These are phyloP conservation scores for Aureobasidium uvarum DNA, from an alignment of 2,329 filamentous ascomycete genomes.

Conservation along the genomic window DNA sequence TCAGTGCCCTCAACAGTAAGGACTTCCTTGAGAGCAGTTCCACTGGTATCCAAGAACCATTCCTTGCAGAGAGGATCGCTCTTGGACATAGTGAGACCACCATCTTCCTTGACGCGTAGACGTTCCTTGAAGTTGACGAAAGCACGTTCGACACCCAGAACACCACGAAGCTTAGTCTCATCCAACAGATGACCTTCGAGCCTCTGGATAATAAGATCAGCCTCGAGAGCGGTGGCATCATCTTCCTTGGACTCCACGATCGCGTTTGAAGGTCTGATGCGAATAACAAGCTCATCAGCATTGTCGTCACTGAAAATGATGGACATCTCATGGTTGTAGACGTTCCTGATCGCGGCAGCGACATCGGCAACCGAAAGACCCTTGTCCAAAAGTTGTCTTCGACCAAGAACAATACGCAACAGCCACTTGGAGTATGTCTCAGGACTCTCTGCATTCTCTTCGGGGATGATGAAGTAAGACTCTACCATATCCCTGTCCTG, in stretches of 20 bases:
- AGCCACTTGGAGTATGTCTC: constrained; percentile 86
- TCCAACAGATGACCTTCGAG: constrained; percentile 90
- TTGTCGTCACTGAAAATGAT: constrained; percentile 99
- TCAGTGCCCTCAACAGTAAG: constrained; percentile 87
- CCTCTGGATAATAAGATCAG: constrained; percentile 90
- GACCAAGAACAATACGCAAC: constrained; percentile 86
- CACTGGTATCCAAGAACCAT: constrained; percentile 94
- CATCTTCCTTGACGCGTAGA: constrained; percentile 66
- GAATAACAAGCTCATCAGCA: constrained; percentile 90
- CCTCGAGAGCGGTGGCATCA: constrained; percentile 73
- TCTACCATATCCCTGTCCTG: constrained; percentile 93
- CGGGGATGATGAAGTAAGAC: constrained; percentile 92
- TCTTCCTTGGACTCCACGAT: constrained; percentile 65
- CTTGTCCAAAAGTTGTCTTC: constrained; percentile 94
- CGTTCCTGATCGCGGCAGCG: constrained; percentile 81
- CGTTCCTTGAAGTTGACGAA: constrained; percentile 83
- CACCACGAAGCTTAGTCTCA: constrained; percentile 85
- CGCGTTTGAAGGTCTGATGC: constrained; percentile 59
- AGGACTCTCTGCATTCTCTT: constrained; percentile 66
- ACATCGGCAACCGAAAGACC: constrained; percentile 89
- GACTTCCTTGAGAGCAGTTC: constrained; percentile 80
- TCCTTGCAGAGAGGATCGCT: constrained; percentile 75
- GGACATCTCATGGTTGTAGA: constrained; percentile 79
- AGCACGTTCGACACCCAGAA: constrained; percentile 81
- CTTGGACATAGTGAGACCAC: constrained; percentile 71